These are phyloP conservation scores for Apocynum venetum DNA, from an alignment of 257 asterid genomes.

Conservation along the genomic window DNA sequence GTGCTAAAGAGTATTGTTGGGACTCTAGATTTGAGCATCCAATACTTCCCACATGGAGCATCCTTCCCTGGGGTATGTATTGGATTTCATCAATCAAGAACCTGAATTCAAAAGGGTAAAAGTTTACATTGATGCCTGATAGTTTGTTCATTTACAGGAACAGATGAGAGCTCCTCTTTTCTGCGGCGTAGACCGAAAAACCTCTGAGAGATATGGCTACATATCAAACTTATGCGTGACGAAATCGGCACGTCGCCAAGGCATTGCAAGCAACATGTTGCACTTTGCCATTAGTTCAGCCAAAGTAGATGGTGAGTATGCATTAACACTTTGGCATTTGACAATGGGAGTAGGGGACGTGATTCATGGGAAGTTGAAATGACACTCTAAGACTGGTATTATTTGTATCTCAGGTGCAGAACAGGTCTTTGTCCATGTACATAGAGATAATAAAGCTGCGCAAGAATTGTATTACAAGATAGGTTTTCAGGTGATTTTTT, in stretches of 20 bases:
- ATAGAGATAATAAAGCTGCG: constrained; percentile 48
- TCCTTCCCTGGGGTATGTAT: constrained; percentile 51
- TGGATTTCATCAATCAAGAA: background rate
- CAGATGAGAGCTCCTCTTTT: constrained; percentile 33
- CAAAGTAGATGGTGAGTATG: constrained; percentile 39
- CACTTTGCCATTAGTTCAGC: constrained; percentile 39
- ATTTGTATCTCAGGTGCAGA: constrained; percentile 39
- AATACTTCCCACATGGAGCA: constrained; percentile 41
- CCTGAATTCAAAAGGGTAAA: background rate
- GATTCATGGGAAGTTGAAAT: no score
- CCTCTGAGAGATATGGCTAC: constrained; percentile 41
- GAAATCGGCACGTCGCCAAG: constrained; percentile 67
- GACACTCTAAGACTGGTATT: background rate
- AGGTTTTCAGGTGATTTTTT: constrained; percentile 54
- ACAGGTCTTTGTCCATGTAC: constrained; percentile 64
- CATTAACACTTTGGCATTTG: no score
- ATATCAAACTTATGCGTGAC: constrained; percentile 66
- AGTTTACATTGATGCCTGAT: no score
- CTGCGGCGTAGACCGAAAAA: constrained; percentile 27
- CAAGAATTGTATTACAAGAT: constrained; percentile 45
- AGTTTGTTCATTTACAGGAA: constrained; percentile 33
- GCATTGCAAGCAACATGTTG: constrained; percentile 58
- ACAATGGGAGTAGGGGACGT: no score
- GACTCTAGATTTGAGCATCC: constrained; percentile 60
- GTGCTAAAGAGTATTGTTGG: constrained; percentile 50